phyloP scores from a whole-genome alignment of 1,139 yeast genomes.

The Magnusiomyces ingens region DNA sequence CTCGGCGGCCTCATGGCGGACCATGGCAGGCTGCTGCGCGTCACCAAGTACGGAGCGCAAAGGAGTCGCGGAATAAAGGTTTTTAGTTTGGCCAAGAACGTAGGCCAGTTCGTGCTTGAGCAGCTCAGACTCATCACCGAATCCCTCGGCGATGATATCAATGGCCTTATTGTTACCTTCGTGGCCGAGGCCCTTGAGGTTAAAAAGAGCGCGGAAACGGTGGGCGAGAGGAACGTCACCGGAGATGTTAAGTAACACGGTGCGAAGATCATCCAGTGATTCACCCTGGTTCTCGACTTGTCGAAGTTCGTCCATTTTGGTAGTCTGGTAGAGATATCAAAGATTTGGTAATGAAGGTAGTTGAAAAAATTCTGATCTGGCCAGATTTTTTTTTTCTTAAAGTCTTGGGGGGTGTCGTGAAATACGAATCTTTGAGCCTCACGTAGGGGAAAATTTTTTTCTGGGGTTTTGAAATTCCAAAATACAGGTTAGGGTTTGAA shows the following conservation, averaged over 20 bases:
- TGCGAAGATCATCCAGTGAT: conserved; percentile 23
- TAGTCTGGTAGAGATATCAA: neutral
- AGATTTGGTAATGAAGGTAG: neutral
- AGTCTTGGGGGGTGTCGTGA: no score
- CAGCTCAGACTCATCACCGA: conserved; percentile 78
- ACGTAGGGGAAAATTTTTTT: neutral
- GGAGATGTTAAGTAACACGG: conserved; percentile 27
- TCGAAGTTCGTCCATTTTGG: conserved; percentile 33
- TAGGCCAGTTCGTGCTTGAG: conserved; percentile 97
- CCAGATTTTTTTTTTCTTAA: no score
- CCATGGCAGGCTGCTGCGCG: conserved; percentile 71
- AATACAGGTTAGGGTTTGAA: neutral
- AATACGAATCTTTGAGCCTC: no score
- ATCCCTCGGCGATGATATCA: conserved; percentile 73
- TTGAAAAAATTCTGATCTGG: neutral
- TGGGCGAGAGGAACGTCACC: conserved; percentile 72
- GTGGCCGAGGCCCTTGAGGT: conserved; percentile 74
- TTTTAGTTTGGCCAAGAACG: conserved; percentile 94
- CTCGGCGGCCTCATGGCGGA: conserved; percentile 98
- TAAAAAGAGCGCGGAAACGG: conserved; percentile 90
- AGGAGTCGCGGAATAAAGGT: conserved; percentile 66
- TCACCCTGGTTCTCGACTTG: conserved; percentile 32
- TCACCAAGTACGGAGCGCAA: conserved; percentile 68
- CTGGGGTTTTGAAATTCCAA: neutral
- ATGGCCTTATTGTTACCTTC: conserved; percentile 63